Conservation (phyloP, 352 stramenopile species). For the Pythium oligandrum region DNA sequence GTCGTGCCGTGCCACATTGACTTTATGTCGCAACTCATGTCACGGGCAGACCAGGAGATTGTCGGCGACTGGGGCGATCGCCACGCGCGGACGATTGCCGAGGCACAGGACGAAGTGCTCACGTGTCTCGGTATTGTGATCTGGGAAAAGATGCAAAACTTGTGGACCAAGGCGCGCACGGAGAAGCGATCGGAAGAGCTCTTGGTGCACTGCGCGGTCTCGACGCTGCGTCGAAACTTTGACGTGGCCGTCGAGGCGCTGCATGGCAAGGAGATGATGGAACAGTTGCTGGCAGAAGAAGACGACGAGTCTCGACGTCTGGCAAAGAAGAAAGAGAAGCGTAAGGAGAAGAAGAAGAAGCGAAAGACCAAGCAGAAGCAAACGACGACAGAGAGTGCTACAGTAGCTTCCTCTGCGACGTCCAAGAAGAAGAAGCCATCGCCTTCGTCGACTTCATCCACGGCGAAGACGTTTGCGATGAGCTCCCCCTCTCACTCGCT, state of each 20-base stretch:
- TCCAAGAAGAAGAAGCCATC: constrained; percentile 25
- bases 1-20: constrained; percentile 82
- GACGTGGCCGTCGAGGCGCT: constrained; percentile 78
- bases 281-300: constrained; percentile 78
- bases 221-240: constrained; percentile 76
- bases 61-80: constrained; percentile 80
- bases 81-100: constrained; percentile 77
- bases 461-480: constrained; percentile 15
- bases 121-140: constrained; percentile 86
- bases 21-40: constrained; percentile 83
- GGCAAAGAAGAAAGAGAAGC: constrained; percentile 85
- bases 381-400: constrained; percentile 19
- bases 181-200: constrained; percentile 79
- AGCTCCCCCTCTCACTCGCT: constrained; percentile 29
- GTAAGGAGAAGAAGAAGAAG: constrained; percentile 89
- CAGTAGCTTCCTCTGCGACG: constrained; percentile 8
- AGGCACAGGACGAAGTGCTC: constrained; percentile 84
- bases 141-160: constrained; percentile 83
- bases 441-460: constrained; percentile 12
- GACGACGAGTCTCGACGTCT: constrained; percentile 73
- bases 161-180: constrained; percentile 74
- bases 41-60: constrained; percentile 76
- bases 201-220: constrained; percentile 72
- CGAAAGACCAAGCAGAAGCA: constrained; percentile 80
- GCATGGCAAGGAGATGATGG: constrained; percentile 86